Percentiles rank a stretch among this genome's conserved stretches.
These are phyloP conservation scores for Pseudogymnoascus sp. DNA, from an alignment of 2,329 filamentous ascomycete species.

Conservation along the genomic window DNA sequence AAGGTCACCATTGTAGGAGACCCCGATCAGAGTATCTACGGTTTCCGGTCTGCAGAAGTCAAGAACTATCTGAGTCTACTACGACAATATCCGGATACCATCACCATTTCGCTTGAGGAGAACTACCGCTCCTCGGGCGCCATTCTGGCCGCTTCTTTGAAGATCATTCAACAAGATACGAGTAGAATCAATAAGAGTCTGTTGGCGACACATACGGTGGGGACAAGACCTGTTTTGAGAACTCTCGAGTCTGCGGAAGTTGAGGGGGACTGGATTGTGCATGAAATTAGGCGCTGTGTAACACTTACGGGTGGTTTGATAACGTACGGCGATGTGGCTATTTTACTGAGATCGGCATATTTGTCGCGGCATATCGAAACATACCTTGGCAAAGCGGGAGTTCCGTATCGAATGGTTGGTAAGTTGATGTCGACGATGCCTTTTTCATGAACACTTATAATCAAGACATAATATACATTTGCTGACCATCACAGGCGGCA, in stretches of 20 bases:
- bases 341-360: slow-evolving; percentile 75
- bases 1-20: slow-evolving; percentile 94
- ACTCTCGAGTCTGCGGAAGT: slow-evolving; percentile 58
- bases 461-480: slow-evolving; percentile 10
- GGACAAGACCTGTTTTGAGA: slow-evolving; percentile 72
- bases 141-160: slow-evolving; percentile 71
- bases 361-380: slow-evolving; percentile 82
- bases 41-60: slow-evolving; percentile 88
- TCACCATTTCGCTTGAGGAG: slow-evolving; percentile 79
- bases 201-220: slow-evolving; percentile 69
- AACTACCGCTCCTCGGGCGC: slow-evolving; percentile 89
- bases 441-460: background rate
- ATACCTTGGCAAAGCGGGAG: slow-evolving; percentile 67
- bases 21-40: slow-evolving; percentile 96
- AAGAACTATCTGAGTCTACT: slow-evolving; percentile 77
- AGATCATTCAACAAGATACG: slow-evolving; percentile 84
- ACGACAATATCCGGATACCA: slow-evolving; percentile 64
- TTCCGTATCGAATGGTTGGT: slow-evolving; percentile 88
- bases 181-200: slow-evolving; percentile 72
- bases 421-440: slow-evolving; percentile 18
- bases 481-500: slow-evolving; percentile 42
- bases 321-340: slow-evolving; percentile 68
- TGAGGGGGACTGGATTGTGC: slow-evolving; percentile 83
- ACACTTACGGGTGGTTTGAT: slow-evolving; percentile 67
- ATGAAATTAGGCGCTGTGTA: slow-evolving; percentile 65